Conservation (phyloP, 108 stramenopile species). For the Skeletonema costatum region DNA sequence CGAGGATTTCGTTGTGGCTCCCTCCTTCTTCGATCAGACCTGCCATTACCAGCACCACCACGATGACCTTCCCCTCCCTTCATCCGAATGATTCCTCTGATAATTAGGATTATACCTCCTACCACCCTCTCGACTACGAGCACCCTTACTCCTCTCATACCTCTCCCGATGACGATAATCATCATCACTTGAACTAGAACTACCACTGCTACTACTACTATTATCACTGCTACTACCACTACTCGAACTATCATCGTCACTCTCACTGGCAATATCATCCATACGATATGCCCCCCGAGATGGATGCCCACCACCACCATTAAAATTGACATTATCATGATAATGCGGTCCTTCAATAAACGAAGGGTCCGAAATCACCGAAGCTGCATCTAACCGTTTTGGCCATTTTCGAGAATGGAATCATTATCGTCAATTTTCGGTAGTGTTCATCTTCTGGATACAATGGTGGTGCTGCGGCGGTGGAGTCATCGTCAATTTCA, state of each 20-base stretch:
- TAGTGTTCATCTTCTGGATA: constrained; percentile 18
- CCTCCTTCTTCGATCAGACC: not conserved
- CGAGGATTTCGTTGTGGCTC: not conserved
- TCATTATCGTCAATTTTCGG: constrained; percentile 22
- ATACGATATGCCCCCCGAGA: not conserved
- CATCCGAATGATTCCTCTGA: not conserved
- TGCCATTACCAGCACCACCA: not conserved
- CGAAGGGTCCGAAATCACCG: constrained; percentile 36
- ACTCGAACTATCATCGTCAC: not conserved
- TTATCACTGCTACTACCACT: not conserved
- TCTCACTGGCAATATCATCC: constrained; percentile 4
- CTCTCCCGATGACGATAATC: not conserved
- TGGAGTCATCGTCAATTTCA: not conserved
- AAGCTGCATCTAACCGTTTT: constrained; percentile 39
- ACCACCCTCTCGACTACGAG: not conserved
- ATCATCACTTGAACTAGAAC: not conserved
- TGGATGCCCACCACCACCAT: not conserved
- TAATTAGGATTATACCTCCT: not conserved
- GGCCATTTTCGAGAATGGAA: constrained; percentile 49
- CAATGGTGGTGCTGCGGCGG: not conserved
- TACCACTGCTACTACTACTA: not conserved
- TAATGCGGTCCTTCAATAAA: constrained; percentile 43
- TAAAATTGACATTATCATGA: not conserved
- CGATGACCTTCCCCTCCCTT: not conserved
- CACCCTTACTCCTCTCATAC: not conserved